These are phyloP conservation scores for Arxiozyma telluris DNA, from an alignment of 1,139 yeast genomes.

Conservation along the genomic window DNA sequence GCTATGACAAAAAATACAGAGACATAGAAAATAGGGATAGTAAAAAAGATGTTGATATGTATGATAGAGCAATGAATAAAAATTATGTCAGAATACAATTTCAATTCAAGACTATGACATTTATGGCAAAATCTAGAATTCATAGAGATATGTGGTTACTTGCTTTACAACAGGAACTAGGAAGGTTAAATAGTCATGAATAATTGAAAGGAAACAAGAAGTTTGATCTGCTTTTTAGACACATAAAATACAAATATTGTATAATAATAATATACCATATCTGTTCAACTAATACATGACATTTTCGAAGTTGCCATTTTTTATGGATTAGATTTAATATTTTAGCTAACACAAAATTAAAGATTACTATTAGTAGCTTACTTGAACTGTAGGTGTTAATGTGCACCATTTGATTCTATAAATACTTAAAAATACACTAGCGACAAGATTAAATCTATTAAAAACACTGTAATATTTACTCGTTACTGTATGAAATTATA, in stretches of 20 bases:
- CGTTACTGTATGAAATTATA: no score
- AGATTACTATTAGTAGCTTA: no score
- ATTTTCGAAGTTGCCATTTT: no score
- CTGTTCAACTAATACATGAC: no score
- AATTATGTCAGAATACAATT: conserved; percentile 8
- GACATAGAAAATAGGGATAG: neutral
- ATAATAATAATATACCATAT: no score
- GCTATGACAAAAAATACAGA: neutral
- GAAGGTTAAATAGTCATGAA: conserved; percentile 36
- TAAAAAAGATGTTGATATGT: neutral
- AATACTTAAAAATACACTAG: no score
- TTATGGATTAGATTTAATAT: no score
- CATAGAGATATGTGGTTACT: conserved; percentile 82
- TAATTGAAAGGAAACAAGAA: neutral
- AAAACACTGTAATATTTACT: neutral
- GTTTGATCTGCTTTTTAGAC: neutral
- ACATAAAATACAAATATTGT: no score
- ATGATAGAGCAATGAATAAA: conserved; percentile 34
- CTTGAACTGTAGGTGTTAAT: no score
- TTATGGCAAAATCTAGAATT: conserved; percentile 72
- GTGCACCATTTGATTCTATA: no score
- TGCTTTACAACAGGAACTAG: conserved; percentile 54
- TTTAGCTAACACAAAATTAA: no score
- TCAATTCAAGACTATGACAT: conserved; percentile 40
- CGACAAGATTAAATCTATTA: no score